A percentile compares a stretch with the other conserved stretches of the same genome.
Evolutionary conservation across 192 early-diverging fungal genomes (phyloP).

Genomic region (Coemansia sp.): DNA sequence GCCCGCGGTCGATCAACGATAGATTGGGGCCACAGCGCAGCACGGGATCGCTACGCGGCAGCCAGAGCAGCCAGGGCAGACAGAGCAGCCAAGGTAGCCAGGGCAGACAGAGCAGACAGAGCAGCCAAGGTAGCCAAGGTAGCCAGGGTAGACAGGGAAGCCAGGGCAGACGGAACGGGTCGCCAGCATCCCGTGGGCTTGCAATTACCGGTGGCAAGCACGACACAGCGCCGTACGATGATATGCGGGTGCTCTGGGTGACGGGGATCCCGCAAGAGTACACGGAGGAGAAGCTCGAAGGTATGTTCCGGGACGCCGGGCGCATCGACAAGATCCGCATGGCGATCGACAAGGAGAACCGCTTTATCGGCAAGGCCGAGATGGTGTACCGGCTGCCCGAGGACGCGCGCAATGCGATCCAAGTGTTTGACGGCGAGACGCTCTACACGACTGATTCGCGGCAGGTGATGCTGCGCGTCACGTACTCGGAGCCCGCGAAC

Average conservation of each 20-base stretch:
- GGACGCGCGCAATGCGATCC: conserved; percentile 46
- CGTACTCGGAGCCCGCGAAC: conserved; percentile 20
- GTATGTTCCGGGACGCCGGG: conserved; percentile 34
- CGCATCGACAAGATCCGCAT: conserved; percentile 40
- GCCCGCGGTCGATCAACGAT: conserved; percentile 28
- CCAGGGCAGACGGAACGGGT: neutral
- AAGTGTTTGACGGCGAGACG: conserved; percentile 47
- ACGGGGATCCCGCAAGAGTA: conserved; percentile 29
- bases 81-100: neutral
- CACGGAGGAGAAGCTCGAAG: conserved; percentile 33
- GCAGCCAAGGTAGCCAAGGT: too few relatives aligned
- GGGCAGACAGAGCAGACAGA: neutral
- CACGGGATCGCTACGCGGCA: neutral
- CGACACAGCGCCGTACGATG: conserved; percentile 32
- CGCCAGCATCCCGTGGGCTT: conserved; percentile 17
- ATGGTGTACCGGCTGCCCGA: conserved; percentile 35
- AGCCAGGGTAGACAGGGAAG: too few relatives aligned
- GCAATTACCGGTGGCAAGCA: conserved; percentile 26
- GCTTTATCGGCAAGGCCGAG: conserved; percentile 43
- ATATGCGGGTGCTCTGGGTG: conserved; percentile 33
- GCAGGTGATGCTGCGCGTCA: conserved; percentile 21
- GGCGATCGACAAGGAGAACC: conserved; percentile 26
- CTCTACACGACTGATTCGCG: conserved; percentile 30
- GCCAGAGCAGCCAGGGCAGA: neutral
- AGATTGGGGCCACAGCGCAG: conserved; percentile 16